phyloP scores from a whole-genome alignment of 768 basidiomycete genomes.

The Boletus edulis region DNA sequence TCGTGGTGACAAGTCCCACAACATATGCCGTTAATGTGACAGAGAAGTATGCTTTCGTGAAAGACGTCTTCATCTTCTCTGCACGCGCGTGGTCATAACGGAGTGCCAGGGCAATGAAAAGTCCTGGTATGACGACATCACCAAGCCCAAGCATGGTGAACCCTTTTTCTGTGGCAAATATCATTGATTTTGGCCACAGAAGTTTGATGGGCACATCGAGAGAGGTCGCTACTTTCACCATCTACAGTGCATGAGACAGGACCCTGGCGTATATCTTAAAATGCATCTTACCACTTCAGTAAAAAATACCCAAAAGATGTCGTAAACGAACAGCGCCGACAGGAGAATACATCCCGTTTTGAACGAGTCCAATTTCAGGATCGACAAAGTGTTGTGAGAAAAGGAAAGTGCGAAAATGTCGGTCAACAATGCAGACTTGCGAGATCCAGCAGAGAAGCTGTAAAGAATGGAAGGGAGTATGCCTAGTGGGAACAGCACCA shows the following conservation, averaged over 20 bases:
- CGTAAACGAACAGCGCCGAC: conserved; percentile 85
- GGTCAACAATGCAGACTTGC: conserved; percentile 69
- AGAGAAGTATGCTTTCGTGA: conserved; percentile 74
- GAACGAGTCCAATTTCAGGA: conserved; percentile 89
- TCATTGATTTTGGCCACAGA: conserved; percentile 73
- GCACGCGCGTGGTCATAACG: conserved; percentile 73
- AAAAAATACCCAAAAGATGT: conserved; percentile 94
- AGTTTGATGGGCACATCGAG: conserved; percentile 95
- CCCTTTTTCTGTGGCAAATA: conserved; percentile 49
- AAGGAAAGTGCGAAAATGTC: conserved; percentile 79
- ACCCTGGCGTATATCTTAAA: neutral
- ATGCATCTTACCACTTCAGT: conserved; percentile 68
- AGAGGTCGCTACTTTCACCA: conserved; percentile 89
- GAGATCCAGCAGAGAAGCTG: conserved; percentile 39
- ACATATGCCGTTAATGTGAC: conserved; percentile 71
- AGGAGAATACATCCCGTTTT: conserved; percentile 81
- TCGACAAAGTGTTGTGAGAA: conserved; percentile 71
- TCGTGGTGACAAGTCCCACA: conserved; percentile 68
- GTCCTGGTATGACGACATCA: conserved; percentile 69
- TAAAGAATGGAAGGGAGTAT: conserved; percentile 66
- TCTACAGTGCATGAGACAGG: conserved; percentile 42
- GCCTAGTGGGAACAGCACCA: conserved; percentile 57
- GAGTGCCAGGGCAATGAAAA: conserved; percentile 80
- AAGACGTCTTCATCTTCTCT: conserved; percentile 33
- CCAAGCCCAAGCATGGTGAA: conserved; percentile 92